Percentiles rank a stretch among this genome's conserved stretches.
These are phyloP conservation scores for Penicillium sp. DNA, from an alignment of 2,329 filamentous ascomycete species.

Conservation along the genomic window DNA sequence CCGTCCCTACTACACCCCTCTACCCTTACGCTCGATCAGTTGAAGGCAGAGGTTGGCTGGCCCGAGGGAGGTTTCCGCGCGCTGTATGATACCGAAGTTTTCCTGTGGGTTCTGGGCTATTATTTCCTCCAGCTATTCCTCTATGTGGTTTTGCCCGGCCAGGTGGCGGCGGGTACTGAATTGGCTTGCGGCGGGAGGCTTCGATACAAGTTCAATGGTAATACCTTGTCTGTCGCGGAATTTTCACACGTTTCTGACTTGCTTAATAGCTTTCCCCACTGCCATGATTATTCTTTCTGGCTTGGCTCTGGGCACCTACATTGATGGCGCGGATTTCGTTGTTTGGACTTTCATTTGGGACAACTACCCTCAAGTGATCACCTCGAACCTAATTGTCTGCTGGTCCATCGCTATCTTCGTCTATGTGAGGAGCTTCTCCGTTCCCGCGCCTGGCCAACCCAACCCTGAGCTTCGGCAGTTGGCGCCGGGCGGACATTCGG, in stretches of 20 bases:
- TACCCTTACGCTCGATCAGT: constrained; percentile 69
- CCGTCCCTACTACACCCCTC: constrained; percentile 77
- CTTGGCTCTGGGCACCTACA: constrained; percentile 73
- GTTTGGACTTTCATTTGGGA: constrained; percentile 94
- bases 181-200: constrained; percentile 73
- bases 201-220: constrained; percentile 82
- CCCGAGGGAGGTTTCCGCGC: constrained; percentile 71
- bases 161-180: constrained; percentile 71
- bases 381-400: constrained; percentile 78
- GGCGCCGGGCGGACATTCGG: constrained; percentile 78
- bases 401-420: constrained; percentile 75
- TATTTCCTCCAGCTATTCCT: constrained; percentile 77
- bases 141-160: constrained; percentile 76
- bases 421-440: constrained; percentile 80
- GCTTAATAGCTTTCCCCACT: constrained; percentile 70
- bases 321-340: constrained; percentile 79
- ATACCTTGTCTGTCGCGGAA: constrained; percentile 22
- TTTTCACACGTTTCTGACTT: constrained; percentile 21
- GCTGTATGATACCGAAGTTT: constrained; percentile 71
- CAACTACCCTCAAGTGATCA: constrained; percentile 85
- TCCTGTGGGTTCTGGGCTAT: constrained; percentile 74
- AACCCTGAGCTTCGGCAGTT: constrained; percentile 77
- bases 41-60: constrained; percentile 86
- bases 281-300: constrained; percentile 73
- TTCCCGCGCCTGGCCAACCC: constrained; percentile 64